These are phyloP conservation scores for Solanum piurae DNA, from an alignment of 257 asterid species.

Conservation along the genomic window DNA sequence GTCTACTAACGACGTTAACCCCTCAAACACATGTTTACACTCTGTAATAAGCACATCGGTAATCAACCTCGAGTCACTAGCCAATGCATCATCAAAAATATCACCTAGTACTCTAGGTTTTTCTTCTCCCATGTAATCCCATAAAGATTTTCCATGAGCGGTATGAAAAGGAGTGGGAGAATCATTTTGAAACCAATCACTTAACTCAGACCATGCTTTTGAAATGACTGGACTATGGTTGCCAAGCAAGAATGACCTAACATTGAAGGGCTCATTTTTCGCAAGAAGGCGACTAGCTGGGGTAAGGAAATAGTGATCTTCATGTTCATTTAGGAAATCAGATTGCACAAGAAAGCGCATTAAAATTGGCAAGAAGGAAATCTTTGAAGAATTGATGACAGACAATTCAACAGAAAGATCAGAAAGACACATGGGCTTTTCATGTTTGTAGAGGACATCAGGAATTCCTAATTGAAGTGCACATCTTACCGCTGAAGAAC, in stretches of 20 bases:
- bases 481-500: constrained; percentile 7
- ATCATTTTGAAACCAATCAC: neutral
- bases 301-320: constrained; percentile 3
- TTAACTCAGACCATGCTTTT: neutral
- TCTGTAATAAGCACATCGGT: neutral
- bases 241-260: neutral
- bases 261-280: neutral
- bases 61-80: neutral
- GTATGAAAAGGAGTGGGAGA: neutral
- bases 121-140: neutral
- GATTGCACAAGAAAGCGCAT: neutral
- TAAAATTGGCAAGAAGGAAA: neutral
- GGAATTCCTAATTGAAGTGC: constrained; percentile 1
- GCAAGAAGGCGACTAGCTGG: neutral
- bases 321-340: neutral
- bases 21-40: neutral
- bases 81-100: neutral
- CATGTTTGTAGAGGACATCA: constrained; percentile 3
- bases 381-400: neutral
- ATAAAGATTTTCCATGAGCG: neutral
- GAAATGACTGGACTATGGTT: neutral
- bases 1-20: neutral
- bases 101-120: neutral
- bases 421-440: constrained; percentile 7
- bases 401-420: neutral